Percentiles rank a stretch among this genome's conserved stretches.
phyloP scores from a whole-genome alignment of 2,329 filamentous ascomycete species.

The Cladosporium velox region DNA sequence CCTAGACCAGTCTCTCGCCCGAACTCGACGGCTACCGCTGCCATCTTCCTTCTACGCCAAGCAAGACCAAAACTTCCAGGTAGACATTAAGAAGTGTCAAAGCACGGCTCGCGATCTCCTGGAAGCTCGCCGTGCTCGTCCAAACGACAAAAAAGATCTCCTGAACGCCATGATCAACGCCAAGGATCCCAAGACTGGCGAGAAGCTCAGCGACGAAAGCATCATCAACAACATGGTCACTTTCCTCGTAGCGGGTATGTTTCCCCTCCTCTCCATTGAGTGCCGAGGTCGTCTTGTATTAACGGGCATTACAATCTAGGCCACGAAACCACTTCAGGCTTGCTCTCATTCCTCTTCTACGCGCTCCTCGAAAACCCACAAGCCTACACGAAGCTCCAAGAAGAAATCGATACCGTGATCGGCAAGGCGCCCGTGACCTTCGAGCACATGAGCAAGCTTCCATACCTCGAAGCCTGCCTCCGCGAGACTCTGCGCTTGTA shows the following conservation, averaged over 20 bases:
- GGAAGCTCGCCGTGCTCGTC: conserved; percentile 7
- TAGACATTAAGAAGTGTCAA: conserved; percentile 20
- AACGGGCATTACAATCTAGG: background rate
- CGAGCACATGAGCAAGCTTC: conserved; percentile 53
- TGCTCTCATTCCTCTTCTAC: conserved; percentile 48
- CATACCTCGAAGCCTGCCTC: conserved; percentile 56
- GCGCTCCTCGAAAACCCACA: conserved; percentile 55
- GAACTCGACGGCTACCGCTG: background rate
- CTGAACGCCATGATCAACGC: conserved; percentile 61
- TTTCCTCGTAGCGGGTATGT: conserved; percentile 59
- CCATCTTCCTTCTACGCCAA: background rate
- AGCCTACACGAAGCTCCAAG: conserved; percentile 50
- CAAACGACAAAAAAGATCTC: conserved; percentile 49
- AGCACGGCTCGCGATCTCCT: conserved; percentile 25
- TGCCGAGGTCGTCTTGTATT: background rate
- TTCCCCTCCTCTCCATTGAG: background rate
- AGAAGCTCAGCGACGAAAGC: conserved; percentile 58
- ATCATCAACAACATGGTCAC: conserved; percentile 69
- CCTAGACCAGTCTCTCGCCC: conserved; percentile 31
- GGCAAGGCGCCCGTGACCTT: conserved; percentile 48
- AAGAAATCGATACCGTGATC: conserved; percentile 56
- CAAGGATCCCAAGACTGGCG: conserved; percentile 64
- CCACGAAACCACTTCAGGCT: conserved; percentile 40
- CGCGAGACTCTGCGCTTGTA: conserved; percentile 58
- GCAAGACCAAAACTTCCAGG: conserved; percentile 6